A percentile compares a stretch with the other conserved stretches of the same genome.
Conservation (phyloP, 1,284 basidiomycete species). For the Polyporus tsugae region DNA sequence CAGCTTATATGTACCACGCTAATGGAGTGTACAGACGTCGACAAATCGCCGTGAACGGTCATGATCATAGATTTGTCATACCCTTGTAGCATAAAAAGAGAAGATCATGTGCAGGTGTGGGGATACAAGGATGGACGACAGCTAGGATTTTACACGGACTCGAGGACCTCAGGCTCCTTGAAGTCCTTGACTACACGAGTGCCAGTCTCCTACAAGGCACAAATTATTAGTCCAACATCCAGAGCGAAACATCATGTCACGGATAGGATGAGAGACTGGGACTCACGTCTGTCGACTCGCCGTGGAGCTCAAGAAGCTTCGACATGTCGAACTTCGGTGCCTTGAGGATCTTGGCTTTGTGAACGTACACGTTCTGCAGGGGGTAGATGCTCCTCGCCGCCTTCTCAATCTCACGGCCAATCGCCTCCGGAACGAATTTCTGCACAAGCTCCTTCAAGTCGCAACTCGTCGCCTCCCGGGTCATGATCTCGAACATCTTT, state of each 20-base stretch:
- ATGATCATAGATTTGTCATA: constrained; percentile 51
- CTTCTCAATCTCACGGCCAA: constrained; percentile 99
- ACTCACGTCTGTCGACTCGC: constrained; percentile 91
- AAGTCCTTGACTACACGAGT: constrained; percentile 90
- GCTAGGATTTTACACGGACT: constrained; percentile 73
- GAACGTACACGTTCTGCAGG: constrained; percentile 97
- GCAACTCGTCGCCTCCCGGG: constrained; percentile 92
- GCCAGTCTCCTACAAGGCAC: constrained; percentile 78
- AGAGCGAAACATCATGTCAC: background rate
- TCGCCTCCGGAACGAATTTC: constrained; percentile 99
- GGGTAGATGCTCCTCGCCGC: constrained; percentile 96
- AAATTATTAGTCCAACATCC: background rate
- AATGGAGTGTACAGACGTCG: background rate
- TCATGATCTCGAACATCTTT: constrained; percentile 99
- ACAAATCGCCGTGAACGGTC: constrained; percentile 28
- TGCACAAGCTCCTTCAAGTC: constrained; percentile 98
- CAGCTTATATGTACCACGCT: no score
- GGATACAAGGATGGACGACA: constrained; percentile 50
- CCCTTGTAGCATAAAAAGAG: constrained; percentile 49
- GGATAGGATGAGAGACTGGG: background rate
- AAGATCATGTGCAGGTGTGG: constrained; percentile 44
- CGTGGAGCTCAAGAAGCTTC: constrained; percentile 96
- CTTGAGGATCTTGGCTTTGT: constrained; percentile 98
- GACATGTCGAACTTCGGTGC: constrained; percentile 96
- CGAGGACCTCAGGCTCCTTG: constrained; percentile 91